phyloP scores from a whole-genome alignment of 1,284 basidiomycete species.

The Marasmius sp. region DNA sequence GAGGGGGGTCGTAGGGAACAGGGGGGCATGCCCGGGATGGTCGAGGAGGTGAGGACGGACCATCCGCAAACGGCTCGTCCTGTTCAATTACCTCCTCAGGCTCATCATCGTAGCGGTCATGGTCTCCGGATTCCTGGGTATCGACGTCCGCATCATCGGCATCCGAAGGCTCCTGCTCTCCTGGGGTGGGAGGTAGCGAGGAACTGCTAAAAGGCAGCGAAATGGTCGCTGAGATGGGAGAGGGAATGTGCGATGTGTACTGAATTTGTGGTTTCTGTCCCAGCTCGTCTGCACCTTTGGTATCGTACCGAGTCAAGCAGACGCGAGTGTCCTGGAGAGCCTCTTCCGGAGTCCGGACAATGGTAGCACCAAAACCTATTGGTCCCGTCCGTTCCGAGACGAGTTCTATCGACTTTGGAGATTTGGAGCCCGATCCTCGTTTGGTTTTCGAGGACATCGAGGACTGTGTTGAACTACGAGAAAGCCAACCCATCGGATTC shows the following conservation, averaged over 20 bases:
- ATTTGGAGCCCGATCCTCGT: conserved; percentile 2
- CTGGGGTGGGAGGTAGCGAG: conserved; percentile 54
- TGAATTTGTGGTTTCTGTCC: background rate
- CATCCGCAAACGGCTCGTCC: conserved; percentile 7
- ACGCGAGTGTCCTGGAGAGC: conserved; percentile 52
- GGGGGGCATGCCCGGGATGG: conserved; percentile 39
- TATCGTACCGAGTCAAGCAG: conserved; percentile 22
- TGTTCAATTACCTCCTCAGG: conserved; percentile 8
- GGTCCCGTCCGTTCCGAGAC: conserved; percentile 62
- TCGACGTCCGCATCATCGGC: background rate
- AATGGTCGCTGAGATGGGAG: conserved; percentile 8
- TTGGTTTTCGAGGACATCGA: conserved; percentile 25
- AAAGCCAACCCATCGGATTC: conserved; percentile 52
- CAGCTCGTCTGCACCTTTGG: background rate
- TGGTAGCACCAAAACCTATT: conserved; percentile 62
- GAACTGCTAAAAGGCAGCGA: conserved; percentile 39
- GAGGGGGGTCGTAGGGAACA: conserved; percentile 24
- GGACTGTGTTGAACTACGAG: conserved; percentile 34
- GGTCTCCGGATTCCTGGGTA: background rate
- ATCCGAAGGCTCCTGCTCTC: background rate
- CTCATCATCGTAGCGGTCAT: conserved; percentile 22
- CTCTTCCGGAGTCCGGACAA: conserved; percentile 76
- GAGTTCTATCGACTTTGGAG: conserved; percentile 41
- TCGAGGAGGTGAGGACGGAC: conserved; percentile 29
- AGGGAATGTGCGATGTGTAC: background rate